These are phyloP conservation scores for Xylariaceae sp. DNA, from an alignment of 2,329 filamentous ascomycete genomes.

Conservation along the genomic window DNA sequence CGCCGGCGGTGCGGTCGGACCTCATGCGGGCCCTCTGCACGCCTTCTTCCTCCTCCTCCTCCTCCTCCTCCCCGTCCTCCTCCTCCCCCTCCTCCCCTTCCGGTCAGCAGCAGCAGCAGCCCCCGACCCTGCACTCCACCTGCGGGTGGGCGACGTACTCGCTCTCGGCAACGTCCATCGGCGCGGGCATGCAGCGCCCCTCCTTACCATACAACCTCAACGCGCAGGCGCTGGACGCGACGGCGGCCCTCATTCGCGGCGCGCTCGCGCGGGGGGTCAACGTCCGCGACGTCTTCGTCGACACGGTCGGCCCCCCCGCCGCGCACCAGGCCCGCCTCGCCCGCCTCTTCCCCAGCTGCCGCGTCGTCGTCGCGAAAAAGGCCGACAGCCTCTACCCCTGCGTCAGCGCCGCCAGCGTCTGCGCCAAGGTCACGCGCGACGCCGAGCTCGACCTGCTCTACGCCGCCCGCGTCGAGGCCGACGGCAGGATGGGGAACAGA, in stretches of 20 bases:
- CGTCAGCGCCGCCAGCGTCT: slow-evolving; percentile 88
- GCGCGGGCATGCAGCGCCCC: slow-evolving; percentile 66
- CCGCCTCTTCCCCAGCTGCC: slow-evolving; percentile 69
- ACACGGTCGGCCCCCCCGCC: slow-evolving; percentile 80
- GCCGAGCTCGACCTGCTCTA: slow-evolving; percentile 78
- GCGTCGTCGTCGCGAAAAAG: slow-evolving; percentile 77
- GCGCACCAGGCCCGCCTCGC: slow-evolving; percentile 81
- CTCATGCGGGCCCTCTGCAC: slow-evolving; percentile 68
- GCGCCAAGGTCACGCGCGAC: slow-evolving; percentile 92
- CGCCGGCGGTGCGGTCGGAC: slow-evolving; percentile 64
- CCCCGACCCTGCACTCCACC: slow-evolving; percentile 31
- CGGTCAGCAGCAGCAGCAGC: too few species aligned
- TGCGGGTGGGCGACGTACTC: slow-evolving; percentile 78
- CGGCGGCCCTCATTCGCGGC: slow-evolving; percentile 69
- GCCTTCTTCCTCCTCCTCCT: slow-evolving; percentile 33
- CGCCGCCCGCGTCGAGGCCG: slow-evolving; percentile 34
- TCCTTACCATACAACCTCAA: slow-evolving; percentile 75
- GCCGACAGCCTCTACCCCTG: slow-evolving; percentile 88
- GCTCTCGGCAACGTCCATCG: slow-evolving; percentile 79
- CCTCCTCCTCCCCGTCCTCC: slow-evolving; percentile 69
- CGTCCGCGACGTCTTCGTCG: slow-evolving; percentile 83
- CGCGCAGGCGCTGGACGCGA: slow-evolving; percentile 90
- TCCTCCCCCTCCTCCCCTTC: slow-evolving; percentile 72
- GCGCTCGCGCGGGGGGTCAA: slow-evolving; percentile 74
- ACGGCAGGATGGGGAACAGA: slow-evolving; percentile 15